Base-by-base conservation (phyloP, 441 rosid species). In the Arabidopsis lyrata region DNA sequence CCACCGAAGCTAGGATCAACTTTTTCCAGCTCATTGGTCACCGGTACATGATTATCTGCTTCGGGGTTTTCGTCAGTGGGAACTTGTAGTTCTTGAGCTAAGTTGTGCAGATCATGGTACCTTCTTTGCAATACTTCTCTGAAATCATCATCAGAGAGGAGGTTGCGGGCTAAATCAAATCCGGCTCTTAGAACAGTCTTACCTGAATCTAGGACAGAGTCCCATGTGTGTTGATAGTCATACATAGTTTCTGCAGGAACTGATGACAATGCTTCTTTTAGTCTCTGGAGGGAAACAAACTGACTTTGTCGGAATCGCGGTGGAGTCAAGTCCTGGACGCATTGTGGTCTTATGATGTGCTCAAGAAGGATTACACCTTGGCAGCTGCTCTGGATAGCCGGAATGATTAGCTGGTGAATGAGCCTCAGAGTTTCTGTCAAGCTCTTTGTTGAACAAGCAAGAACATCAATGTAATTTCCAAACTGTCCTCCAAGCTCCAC, bases 211-310 rank as follows among this genome's bases (percentile, higher is more conserved):
- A 76, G 69, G 58, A 89, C 96, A 31, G 85, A 74, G 68, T 81
- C 83, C 98, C 98, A 92, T 0, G 96, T 92, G 77, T 92, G 98
- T 80, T 95, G 98, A 82, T 95, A 95, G 80, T 89, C 97, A 72
- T 95, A 92, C 91, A 92, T 84, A 75, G 87, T 63, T 32, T 95
- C 97, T 38, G 98, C 99, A 42, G 95, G 92, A 77, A 88, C 89
- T 2, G 99, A 89, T 48, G 92, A 90, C 48, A 90, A 79, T 27
- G 92, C 98, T 60, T 85, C 89, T 85, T 90, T 95, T 78, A 92
- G 69, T 57, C 83, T 87, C 66, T 87, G 96, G 78, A 90, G 73
- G 16, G 89, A 58, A 68, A 89, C 87, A 66, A 72, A 73, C 48
- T 95, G 99, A 9, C 81, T 80, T 82, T 85, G 87, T 77, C 98